phyloP scores from a whole-genome alignment of 1,284 basidiomycete genomes.

The Stereum hirsutum region DNA sequence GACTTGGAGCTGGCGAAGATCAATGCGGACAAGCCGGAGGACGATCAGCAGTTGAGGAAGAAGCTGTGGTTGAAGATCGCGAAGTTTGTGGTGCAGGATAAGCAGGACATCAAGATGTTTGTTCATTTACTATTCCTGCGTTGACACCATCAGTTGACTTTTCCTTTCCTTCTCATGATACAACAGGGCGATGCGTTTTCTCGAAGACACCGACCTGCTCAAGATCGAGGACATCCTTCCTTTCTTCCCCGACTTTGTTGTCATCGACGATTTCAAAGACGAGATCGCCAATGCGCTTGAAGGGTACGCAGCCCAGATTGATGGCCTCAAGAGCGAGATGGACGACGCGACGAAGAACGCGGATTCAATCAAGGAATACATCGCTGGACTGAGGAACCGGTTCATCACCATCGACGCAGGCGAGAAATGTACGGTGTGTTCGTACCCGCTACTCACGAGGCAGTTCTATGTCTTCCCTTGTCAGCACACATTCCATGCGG shows the following conservation, averaged over 20 bases:
- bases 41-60: conserved; percentile 81
- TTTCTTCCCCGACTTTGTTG: conserved; percentile 99
- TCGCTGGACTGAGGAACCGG: conserved; percentile 77
- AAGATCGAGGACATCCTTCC: conserved; percentile 99
- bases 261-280: conserved; percentile 99
- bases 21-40: conserved; percentile 90
- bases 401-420: conserved; percentile 89
- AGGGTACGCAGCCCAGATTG: conserved; percentile 89
- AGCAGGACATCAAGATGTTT: conserved; percentile 95
- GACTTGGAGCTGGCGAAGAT: conserved; percentile 90
- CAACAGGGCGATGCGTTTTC: conserved; percentile 91
- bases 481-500: conserved; percentile 92
- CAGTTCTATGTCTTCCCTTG: conserved; percentile 99
- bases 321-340: conserved; percentile 90
- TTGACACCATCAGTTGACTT: conserved; percentile 2
- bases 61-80: conserved; percentile 98
- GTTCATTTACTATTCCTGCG: conserved; percentile 21
- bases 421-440: conserved; percentile 83
- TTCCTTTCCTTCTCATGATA: not conserved
- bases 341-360: conserved; percentile 89
- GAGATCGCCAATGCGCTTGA: conserved; percentile 97
- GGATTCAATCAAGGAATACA: conserved; percentile 91
- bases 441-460: conserved; percentile 66
- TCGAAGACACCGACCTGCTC: conserved; percentile 89
- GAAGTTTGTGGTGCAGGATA: conserved; percentile 93